Conservation (phyloP, 129 eudicot species). For the Saposhnikovia divaricata region DNA sequence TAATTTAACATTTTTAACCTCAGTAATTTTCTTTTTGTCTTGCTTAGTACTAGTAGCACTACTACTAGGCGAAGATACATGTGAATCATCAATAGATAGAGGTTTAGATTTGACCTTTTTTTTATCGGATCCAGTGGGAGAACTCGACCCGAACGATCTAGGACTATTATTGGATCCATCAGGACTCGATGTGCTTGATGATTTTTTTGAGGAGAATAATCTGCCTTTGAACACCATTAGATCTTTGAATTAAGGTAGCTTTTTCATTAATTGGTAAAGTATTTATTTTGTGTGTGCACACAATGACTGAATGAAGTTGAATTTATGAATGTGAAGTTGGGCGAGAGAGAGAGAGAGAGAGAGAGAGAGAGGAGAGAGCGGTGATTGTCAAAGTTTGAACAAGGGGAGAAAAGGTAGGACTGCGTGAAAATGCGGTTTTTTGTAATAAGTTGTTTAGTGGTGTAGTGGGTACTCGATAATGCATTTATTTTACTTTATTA, state of each 20-base stretch:
- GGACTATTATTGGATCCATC: slow-evolving; percentile 83
- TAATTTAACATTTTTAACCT: slow-evolving; percentile 7
- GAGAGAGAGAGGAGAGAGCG: neutral
- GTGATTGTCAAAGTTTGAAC: slow-evolving; percentile 7
- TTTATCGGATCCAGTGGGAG: slow-evolving; percentile 65
- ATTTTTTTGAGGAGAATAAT: slow-evolving; percentile 79
- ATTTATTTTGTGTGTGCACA: neutral
- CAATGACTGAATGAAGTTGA: slow-evolving; percentile 1
- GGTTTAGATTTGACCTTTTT: slow-evolving; percentile 58
- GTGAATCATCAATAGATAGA: slow-evolving; percentile 12
- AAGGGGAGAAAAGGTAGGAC: neutral
- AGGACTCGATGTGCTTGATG: slow-evolving; percentile 74
- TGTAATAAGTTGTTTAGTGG: neutral
- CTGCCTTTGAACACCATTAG: slow-evolving; percentile 93
- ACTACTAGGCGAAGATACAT: slow-evolving; percentile 5
- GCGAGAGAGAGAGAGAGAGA: neutral
- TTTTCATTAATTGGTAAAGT: neutral
- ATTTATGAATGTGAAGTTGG: neutral
- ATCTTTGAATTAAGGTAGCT: neutral
- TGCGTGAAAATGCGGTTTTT: slow-evolving; percentile 6
- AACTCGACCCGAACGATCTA: slow-evolving; percentile 67
- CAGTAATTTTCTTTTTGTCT: slow-evolving; percentile 27
- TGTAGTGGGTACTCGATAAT: neutral
- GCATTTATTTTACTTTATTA: neutral
- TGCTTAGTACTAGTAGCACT: slow-evolving; percentile 24